These are phyloP conservation scores for Pyricularia sp. DNA, from an alignment of 2,329 filamentous ascomycete species.

Conservation along the genomic window DNA sequence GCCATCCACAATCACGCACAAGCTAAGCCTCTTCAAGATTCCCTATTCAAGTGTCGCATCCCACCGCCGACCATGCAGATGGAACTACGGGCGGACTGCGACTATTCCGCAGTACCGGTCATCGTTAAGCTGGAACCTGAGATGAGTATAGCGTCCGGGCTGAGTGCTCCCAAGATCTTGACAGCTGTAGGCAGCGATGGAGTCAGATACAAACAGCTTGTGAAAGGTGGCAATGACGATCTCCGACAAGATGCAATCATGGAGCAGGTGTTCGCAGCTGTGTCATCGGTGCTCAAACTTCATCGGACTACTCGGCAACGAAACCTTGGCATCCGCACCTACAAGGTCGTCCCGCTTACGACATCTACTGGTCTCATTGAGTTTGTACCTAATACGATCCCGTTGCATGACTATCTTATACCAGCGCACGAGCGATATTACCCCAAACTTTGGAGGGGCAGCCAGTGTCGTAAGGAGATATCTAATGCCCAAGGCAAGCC, in stretches of 20 bases:
- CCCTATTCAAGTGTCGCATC: slow-evolving; percentile 56
- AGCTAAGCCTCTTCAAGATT: slow-evolving; percentile 53
- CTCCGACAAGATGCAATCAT: slow-evolving; percentile 96
- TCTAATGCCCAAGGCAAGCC: slow-evolving; percentile 60
- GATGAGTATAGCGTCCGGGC: slow-evolving; percentile 79
- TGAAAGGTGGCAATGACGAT: slow-evolving; percentile 94
- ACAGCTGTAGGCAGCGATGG: slow-evolving; percentile 75
- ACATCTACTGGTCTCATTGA: slow-evolving; percentile 86
- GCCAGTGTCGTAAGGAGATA: slow-evolving; percentile 72
- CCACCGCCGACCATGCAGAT: slow-evolving; percentile 87
- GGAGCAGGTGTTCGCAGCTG: slow-evolving; percentile 98
- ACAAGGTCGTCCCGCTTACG: slow-evolving; percentile 90
- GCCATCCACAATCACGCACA: slow-evolving; percentile 45
- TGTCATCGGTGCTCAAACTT: slow-evolving; percentile 78
- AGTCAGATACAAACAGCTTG: slow-evolving; percentile 73
- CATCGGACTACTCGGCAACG: slow-evolving; percentile 83
- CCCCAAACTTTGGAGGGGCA: slow-evolving; percentile 71
- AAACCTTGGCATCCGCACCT: slow-evolving; percentile 83
- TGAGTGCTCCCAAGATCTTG: slow-evolving; percentile 90
- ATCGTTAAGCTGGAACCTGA: slow-evolving; percentile 62
- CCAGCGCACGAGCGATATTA: slow-evolving; percentile 83
- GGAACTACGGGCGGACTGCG: slow-evolving; percentile 58
- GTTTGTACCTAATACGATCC: slow-evolving; percentile 89
- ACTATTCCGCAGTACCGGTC: slow-evolving; percentile 71
- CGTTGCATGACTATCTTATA: slow-evolving; percentile 85